Evolutionary conservation across 2,329 filamentous ascomycete species (phyloP), one percentile per base, ranked within the genome.

Genomic region (Acephala macrosclerotiorum): DNA sequence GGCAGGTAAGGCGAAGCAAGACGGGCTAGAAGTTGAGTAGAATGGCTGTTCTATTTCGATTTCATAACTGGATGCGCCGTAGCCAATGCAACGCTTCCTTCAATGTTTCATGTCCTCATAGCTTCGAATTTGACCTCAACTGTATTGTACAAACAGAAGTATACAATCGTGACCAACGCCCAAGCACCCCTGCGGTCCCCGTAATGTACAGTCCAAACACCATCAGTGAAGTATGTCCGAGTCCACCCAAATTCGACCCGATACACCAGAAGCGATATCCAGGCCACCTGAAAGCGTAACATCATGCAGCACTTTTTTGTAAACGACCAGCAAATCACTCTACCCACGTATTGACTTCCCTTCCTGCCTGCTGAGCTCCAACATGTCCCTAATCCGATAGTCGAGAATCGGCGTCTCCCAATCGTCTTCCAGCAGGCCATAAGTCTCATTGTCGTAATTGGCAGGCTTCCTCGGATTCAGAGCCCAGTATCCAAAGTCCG

Each of bases 401-500:
- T 89, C 87, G 72, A 87, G 77, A 61, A 89, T 80, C 0, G 86
- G 84, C 20, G 87, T 90, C 68, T 83, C 73, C 89, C 89, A 91
- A 75, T 89, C 87, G 71, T 90, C 87, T 67, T 83, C 77, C 20
- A 91, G 78, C 26, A 91, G 77, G 2, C 85, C 84, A 74, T 91
- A 91, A 14, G 82, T 82, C 79, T 91, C 89, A 36, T 78, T 80
- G 58, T 79, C 82, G 75, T 88, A 82, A 42, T 84, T 79, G 64
- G 82, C 82, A 11, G 87, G 85, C 77, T 91, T 91, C 56, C 86
- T 80, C 45, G 89, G 86, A 77, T 91, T 91, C 70, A 91, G 75
- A 18, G 89, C 89, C 89, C 89, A 91, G 77, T 91, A 91, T 7
- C 85, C 89, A 79, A 89, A 90, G 71, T 91, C 88, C 11, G 86